Conservation (phyloP, 2,329 filamentous ascomycete species). For the Hymenoscyphus fructigenus region DNA sequence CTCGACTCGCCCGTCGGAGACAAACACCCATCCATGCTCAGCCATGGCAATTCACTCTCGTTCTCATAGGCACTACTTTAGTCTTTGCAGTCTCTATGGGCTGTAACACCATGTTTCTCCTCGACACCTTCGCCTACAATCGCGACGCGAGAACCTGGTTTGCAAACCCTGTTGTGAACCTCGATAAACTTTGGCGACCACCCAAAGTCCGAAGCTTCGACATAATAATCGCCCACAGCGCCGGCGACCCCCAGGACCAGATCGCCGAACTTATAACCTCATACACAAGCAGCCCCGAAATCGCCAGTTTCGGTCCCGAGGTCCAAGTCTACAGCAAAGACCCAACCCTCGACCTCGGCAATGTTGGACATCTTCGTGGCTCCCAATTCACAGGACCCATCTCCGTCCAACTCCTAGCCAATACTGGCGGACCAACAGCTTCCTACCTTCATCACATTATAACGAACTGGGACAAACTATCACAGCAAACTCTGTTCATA, state of each 20-base stretch:
- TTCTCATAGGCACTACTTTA: slow-evolving; percentile 25
- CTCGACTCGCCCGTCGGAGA: slow-evolving; percentile 23
- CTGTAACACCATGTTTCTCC: slow-evolving; percentile 28
- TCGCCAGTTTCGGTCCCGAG: slow-evolving; percentile 19
- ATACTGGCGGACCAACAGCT: slow-evolving; percentile 45
- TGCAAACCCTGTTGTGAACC: slow-evolving; percentile 14
- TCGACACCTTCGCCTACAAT: slow-evolving; percentile 27
- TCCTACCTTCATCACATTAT: slow-evolving; percentile 49
- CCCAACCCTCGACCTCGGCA: slow-evolving; percentile 10
- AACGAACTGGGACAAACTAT: slow-evolving; percentile 42
- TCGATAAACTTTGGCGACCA: slow-evolving; percentile 30
- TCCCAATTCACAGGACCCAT: slow-evolving; percentile 19
- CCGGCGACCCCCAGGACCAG: slow-evolving; percentile 22
- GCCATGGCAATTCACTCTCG: slow-evolving; percentile 27
- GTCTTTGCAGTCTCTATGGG: slow-evolving; percentile 26
- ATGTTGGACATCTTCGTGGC: slow-evolving; percentile 12
- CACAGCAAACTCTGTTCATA: slow-evolving; percentile 48
- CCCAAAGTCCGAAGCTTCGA: slow-evolving; percentile 28
- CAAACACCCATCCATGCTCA: slow-evolving; percentile 18
- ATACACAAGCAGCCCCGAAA: slow-evolving; percentile 18
- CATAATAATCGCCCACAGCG: slow-evolving; percentile 32
- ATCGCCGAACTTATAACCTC: slow-evolving; percentile 24
- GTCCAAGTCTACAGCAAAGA: slow-evolving; percentile 35
- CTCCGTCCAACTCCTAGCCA: slow-evolving; percentile 34
- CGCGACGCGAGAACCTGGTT: slow-evolving; percentile 25